Base-by-base conservation (phyloP, 176 grass and related monocot genomes). In the Areca catechu region DNA sequence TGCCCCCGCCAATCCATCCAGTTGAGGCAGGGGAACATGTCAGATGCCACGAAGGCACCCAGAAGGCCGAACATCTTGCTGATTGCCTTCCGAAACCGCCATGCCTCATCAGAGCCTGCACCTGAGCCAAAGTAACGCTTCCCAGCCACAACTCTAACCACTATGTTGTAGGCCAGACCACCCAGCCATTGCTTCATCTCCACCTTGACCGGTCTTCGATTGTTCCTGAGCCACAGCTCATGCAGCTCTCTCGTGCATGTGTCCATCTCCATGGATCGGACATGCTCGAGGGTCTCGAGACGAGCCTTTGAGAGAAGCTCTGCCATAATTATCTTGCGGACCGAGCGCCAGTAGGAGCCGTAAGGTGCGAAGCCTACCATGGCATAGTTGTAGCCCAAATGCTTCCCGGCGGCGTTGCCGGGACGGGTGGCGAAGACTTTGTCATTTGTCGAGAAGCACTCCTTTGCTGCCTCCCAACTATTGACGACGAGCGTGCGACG, bases 321-420 rank as follows among this genome's bases (percentile, higher is more conserved):
- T 16, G 1, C 15, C 52, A 9, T 19, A 4, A 16, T 7, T 19
- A 54, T 53, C 51, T 19, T 53, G 16, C 50, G 50, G 4, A 53
- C 5, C 50, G 16, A 1, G 16, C 50, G 50, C 50, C 50, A 53
- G 50, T 53, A 53, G 50, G 50, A 16, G 3, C 50, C 50, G 17
- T 53, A 53, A 0, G 15, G 15, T 14, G 50, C 50, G 4, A 53
- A 5, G 17, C 50, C 50, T 7, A 53, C 15, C 50, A 53, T 53
- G 50, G 50, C 50, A 14, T 53, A 53, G 50, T 53, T 53, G 50
- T n/a, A 53, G 50, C 50, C 50, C 50, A 53, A 19, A 19, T 53
- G 50, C 50, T 19, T 53, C 15, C 50, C 50, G 15, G 15, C 15
- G 50, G 50, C 50, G 15, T 53, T 53, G 17, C 50, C 15, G 17